Evolutionary conservation across 2,329 filamentous ascomycete genomes (phyloP), one percentile per base, ranked within the genome.

Genomic region (Stagonosporopsis rhizophila): DNA sequence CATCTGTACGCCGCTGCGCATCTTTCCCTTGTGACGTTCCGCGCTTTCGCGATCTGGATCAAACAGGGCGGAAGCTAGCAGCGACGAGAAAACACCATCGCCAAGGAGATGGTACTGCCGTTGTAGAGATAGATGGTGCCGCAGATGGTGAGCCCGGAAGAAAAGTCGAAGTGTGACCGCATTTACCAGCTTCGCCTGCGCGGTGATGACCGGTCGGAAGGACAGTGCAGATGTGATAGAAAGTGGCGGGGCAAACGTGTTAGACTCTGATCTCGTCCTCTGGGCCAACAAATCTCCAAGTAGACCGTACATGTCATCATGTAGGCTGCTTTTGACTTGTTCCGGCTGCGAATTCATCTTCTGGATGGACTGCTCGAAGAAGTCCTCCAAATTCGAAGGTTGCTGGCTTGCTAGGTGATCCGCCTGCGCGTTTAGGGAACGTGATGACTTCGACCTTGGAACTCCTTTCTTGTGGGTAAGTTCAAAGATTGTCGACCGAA

Each of bases 21-120:
- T 85, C 28, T 88, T 81, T 3, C 91, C 91, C 17, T 85, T 79
- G 45, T 85, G 85, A 39, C 89, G 83, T 71, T 96, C 91, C 3
- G 92, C 89, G 23, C 89, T 90, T 64, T 90, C 88, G 44, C 95
- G 83, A 22, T 96, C 88, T 0, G 92, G 87, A 58, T 93, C 89
- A 67, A 98, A 98, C 0, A 99, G 81, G 0, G 92, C 89, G 50
- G 92, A 87, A 0, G 91, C 89, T 1, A 99, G 82, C 1, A 89
- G 87, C 46, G 89, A 89, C 48, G 89, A 87, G 72, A 97, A 97
- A 15, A 91, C 82, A 6, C 92, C 92, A 66, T 95, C 92, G 2
- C 92, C 90, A 6, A 98, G 81, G 1, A 98, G 82, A 48, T 96
- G 90, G 62, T 95, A 97, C 39, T 89, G 85, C 56, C 86, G 86